Evolutionary conservation across 495 filamentous ascomycete genomes (phyloP), one percentile per base, ranked within the genome.

Genomic region (Penicillium argentinense): DNA sequence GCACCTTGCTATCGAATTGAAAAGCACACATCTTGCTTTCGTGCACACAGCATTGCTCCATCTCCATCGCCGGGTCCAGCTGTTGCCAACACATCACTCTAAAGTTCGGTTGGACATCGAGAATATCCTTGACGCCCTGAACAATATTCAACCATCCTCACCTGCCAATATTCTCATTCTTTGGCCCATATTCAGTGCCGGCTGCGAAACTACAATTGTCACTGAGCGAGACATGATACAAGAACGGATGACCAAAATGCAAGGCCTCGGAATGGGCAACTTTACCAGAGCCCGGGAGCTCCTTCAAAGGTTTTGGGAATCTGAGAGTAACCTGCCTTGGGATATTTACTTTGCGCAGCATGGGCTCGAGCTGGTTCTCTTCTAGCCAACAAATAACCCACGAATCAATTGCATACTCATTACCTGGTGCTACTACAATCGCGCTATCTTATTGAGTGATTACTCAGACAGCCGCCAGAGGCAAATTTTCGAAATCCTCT

Each of bases 111-210:
- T 24, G 3, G 62, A 64, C n/a, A 33, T 66, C 11, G 27, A 9
- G 2, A 53, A 52, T 1, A 64, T 66, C 22, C 27, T 68, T 6
- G 27, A 48, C 6, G 55, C 60, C 9, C 29, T 65, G 2, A 12
- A 45, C 17, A 9, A 47, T 0, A 63, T 69, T 7, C 39, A 46
- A 2, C 49, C 61, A 0, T 52, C 45, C 11, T 69, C 63, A 0
- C 37, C 49, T 11, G 55, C 59, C 4, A 69, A 69, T 25, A 62
- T 69, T 8, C 45, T 67, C 3, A 57, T 67, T 13, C 49, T 69
- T 0, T 69, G 66, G 66, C 66, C 66, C 1, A 46, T 69, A 12
- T 69, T 69, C 29, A 69, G 57, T 26, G 61, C 52, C 4, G 66
- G 66, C 0, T 69, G 63, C 33, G 66, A 69, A 33, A 69, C 57